Evolutionary conservation across 805 yeast genomes (phyloP), one percentile per base, ranked within the genome.

Genomic region (Blastobotrys robertii): DNA sequence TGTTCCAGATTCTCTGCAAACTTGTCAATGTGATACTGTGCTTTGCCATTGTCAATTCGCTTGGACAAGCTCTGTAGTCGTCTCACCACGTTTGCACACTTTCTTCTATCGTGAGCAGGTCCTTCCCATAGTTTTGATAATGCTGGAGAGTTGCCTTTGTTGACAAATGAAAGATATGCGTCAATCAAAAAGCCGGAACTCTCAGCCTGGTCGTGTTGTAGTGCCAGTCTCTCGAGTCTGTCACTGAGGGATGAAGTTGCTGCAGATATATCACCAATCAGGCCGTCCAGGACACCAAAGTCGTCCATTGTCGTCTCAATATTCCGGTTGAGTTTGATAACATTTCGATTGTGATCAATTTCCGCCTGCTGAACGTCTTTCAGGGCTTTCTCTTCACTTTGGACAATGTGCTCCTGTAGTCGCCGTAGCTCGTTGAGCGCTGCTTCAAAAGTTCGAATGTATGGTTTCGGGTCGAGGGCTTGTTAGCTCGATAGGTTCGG

Each of bases 371-470:
- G 70, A 1, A 81, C 85, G 13, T 76, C 77, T 13, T 63, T 64
- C 38, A 74, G 81, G 15, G 79, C 67, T n/a, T 64, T 62, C 3
- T 63, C 63, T 48, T 77, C 79, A 42, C 70, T 70, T 11, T 60
- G 58, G 3, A 63, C 57, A 2, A 87, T 75, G 36, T 81, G 81
- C 1, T 70, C 73, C 37, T 70, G 70, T 35, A 92, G 63, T 39
- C 68, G 69, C 53, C 77, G 74, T 50, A 90, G 66, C 54, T 85
- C 90, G 37, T 77, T 70, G 37, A 87, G 66, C 2, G 92, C 84
- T 1, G 88, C 77, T 58, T 90, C 97, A 60, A 92, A 88, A 0
- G 95, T 85, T 51, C 96, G 74, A 38, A 90, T 90, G 58, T 84
- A 92, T 1, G 97, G 97, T 55, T 85, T 86, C 1, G 97, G 96